These are phyloP conservation scores for Monosporascus cannonballus DNA, from an alignment of 2,329 filamentous ascomycete genomes.

Conservation along the genomic window DNA sequence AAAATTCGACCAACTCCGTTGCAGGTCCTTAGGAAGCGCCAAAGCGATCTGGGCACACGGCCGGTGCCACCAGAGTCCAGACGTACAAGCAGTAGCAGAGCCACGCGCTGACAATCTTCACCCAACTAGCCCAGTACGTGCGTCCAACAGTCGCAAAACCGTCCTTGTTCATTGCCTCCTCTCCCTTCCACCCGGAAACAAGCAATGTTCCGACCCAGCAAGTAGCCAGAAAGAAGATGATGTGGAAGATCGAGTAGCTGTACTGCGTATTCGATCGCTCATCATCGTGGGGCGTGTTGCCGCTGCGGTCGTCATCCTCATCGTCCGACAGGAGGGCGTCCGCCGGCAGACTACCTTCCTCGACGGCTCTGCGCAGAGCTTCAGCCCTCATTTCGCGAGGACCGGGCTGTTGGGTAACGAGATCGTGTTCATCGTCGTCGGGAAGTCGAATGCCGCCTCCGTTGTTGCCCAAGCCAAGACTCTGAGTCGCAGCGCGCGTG, in stretches of 20 bases:
- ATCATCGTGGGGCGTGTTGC: conserved; percentile 69
- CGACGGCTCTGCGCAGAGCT: conserved; percentile 84
- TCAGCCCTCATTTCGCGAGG: conserved; percentile 91
- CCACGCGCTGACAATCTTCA: conserved; percentile 98
- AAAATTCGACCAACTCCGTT: background rate
- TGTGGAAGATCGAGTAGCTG: conserved; percentile 91
- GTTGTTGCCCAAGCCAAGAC: conserved; percentile 63
- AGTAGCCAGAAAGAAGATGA: conserved; percentile 96
- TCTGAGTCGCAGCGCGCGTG: conserved; percentile 89
- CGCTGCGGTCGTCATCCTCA: conserved; percentile 58
- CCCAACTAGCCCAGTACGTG: conserved; percentile 97
- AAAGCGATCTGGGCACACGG: conserved; percentile 81
- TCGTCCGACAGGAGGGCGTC: conserved; percentile 76
- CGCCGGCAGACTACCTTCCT: conserved; percentile 85
- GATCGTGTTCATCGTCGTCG: conserved; percentile 76
- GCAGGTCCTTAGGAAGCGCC: conserved; percentile 42
- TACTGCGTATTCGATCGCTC: conserved; percentile 88
- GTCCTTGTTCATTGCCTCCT: conserved; percentile 8
- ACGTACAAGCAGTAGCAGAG: conserved; percentile 90
- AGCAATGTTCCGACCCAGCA: conserved; percentile 92
- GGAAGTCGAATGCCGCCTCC: conserved; percentile 53
- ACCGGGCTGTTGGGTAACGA: conserved; percentile 79
- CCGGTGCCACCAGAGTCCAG: conserved; percentile 86
- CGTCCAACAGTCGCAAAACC: conserved; percentile 83
- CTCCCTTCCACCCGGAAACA: conserved; percentile 34